Conservation (phyloP, 768 basidiomycete genomes). For the Rhodocollybia butyracea region DNA sequence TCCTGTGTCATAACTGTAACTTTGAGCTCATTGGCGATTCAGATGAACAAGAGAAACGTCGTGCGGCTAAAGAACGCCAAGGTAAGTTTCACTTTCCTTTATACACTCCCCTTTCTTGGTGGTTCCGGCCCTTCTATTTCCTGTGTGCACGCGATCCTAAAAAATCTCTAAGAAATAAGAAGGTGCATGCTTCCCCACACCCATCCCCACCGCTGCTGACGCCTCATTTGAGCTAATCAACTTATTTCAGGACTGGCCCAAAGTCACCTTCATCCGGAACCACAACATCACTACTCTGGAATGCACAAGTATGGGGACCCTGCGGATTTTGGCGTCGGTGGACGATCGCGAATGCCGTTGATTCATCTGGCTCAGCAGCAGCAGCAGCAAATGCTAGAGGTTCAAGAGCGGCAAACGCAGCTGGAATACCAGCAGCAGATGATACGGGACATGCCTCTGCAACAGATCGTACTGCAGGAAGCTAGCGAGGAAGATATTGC, state of each 20-base stretch:
- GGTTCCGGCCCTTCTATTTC: constrained; percentile 22
- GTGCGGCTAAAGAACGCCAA: constrained; percentile 70
- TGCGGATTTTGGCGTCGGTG: constrained; percentile 11
- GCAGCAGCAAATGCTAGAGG: constrained; percentile 29
- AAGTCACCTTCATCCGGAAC: background rate
- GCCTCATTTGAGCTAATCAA: constrained; percentile 11
- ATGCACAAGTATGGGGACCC: constrained; percentile 4
- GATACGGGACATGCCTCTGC: constrained; percentile 4
- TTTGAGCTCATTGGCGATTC: constrained; percentile 9
- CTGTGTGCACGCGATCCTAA: background rate
- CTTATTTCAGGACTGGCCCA: background rate
- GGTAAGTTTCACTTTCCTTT: constrained; percentile 60
- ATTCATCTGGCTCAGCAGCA: constrained; percentile 62
- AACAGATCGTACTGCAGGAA: background rate
- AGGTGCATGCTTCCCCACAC: constrained; percentile 54
- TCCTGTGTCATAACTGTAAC: constrained; percentile 6
- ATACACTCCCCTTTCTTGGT: constrained; percentile 24
- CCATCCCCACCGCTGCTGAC: constrained; percentile 7
- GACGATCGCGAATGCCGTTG: constrained; percentile 51
- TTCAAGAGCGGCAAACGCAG: constrained; percentile 18
- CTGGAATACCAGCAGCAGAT: constrained; percentile 18
- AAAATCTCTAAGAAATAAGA: constrained; percentile 31
- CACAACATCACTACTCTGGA: background rate
- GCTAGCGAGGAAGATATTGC: constrained; percentile 20
- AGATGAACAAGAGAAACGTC: constrained; percentile 71